phyloP scores from a whole-genome alignment of 768 basidiomycete genomes.

The Suillus hirtellus region DNA sequence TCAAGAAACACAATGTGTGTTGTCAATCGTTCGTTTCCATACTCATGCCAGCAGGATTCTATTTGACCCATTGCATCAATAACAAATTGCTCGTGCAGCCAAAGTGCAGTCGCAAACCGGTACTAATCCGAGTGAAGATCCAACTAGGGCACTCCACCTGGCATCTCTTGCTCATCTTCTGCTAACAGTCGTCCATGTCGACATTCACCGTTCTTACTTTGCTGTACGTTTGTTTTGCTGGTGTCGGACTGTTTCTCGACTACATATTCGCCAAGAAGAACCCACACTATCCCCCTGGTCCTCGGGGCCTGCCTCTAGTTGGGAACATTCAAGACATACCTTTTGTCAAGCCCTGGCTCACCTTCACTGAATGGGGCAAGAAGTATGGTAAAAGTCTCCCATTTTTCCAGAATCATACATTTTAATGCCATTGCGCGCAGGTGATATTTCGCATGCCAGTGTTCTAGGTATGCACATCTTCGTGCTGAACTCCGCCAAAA shows the following conservation, averaged over 20 bases:
- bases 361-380: conserved; percentile 53
- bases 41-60: too few relatives aligned
- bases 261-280: conserved; percentile 9
- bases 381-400: conserved; percentile 43
- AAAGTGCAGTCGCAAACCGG: too few relatives aligned
- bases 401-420: not conserved
- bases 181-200: not conserved
- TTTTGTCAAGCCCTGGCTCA: conserved; percentile 48
- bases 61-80: too few relatives aligned
- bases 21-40: too few relatives aligned
- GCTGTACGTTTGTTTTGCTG: conserved; percentile 18
- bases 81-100: too few relatives aligned
- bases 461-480: conserved; percentile 49
- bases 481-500: conserved; percentile 48
- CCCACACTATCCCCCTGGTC: conserved; percentile 23
- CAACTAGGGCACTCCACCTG: not conserved
- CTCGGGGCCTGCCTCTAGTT: conserved; percentile 39
- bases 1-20: too few relatives aligned
- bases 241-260: conserved; percentile 15
- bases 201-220: not conserved
- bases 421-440: conserved; percentile 22
- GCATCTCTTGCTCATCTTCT: not conserved
- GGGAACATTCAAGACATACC: conserved; percentile 60
- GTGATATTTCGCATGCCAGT: conserved; percentile 16
- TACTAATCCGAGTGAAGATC: not conserved